Evolutionary conservation across 768 basidiomycete species (phyloP).

Genomic region (Coprinopsis strossmayeri): DNA sequence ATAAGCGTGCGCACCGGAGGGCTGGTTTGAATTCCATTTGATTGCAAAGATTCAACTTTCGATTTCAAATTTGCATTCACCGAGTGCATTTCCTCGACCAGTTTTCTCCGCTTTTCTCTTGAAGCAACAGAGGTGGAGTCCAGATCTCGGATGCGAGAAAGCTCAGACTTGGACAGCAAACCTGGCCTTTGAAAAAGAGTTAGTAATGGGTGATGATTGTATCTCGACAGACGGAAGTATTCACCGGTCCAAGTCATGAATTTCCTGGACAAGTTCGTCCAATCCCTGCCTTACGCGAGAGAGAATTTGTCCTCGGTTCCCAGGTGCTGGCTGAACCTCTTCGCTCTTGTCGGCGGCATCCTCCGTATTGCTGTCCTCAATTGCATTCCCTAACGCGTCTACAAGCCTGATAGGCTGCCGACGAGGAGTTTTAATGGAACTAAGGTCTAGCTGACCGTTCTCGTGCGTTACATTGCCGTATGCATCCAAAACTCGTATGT

Average conservation of each 20-base stretch:
- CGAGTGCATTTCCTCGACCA: constrained; percentile 33
- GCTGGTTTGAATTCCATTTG: background rate
- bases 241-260: constrained; percentile 57
- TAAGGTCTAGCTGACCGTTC: constrained; percentile 4
- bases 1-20: background rate
- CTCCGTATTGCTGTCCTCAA: constrained; percentile 16
- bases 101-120: constrained; percentile 39
- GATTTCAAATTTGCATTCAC: constrained; percentile 25
- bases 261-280: constrained; percentile 44
- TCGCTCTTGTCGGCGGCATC: constrained; percentile 15
- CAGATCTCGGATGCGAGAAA: constrained; percentile 41
- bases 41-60: constrained; percentile 3
- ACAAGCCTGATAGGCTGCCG: constrained; percentile 50
- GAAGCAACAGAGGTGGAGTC: constrained; percentile 48
- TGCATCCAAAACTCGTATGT: constrained; percentile 64
- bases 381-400: constrained; percentile 56
- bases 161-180: constrained; percentile 25
- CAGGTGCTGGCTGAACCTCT: constrained; percentile 3
- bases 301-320: constrained; percentile 46
- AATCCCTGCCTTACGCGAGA: constrained; percentile 53
- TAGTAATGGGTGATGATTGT: background rate
- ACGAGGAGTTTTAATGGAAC: constrained; percentile 14
- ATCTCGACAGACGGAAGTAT: constrained; percentile 8
- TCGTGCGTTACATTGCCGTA: constrained; percentile 47
- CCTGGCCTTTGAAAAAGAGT: background rate